Base-by-base conservation (phyloP, 1,284 basidiomycete genomes). In the Leccinum angustisporum region DNA sequence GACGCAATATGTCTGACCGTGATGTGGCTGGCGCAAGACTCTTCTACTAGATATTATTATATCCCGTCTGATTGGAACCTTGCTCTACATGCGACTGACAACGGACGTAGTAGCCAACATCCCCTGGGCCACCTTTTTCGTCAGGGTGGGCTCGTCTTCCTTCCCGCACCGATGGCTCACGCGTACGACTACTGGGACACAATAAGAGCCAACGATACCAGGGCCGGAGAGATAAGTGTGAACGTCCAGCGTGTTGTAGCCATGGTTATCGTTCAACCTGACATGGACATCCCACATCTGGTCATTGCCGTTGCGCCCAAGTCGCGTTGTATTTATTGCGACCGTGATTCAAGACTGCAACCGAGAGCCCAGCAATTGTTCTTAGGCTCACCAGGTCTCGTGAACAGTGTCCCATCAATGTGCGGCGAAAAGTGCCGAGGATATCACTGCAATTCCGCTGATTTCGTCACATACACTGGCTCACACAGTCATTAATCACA, bases 191-290 rank as follows among this genome's bases (percentile, higher is more conserved):
- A n/a, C 16, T 40, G 40, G n/a, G n/a, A 34, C n/a, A 43, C n/a
- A 18, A 43, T 43, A 18, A 16, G 36, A 38, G 7, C 36, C 36
- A 38, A 16, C 40, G n/a, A 43, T n/a, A 43, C 7, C 40, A 43
- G 40, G 40, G 40, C 4, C n/a, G n/a, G 40, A 43, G 40, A 43
- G 40, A 21, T 21, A 21, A 18, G 31, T 57, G 65, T 46, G 64
- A 63, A 51, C 18, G 18, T 30, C 50, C 16, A 46, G 5, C 21
- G 36, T 54, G 7, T 34, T 38, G 66, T 67, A 66, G 68, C 30
- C 66, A 67, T 67, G 66, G 66, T 69, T 67, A 67, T 67, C 65
- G 27, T 43, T 40, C 31, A 11, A 38, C 38, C 48, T 48, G 21
- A 21, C 21, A 21, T 21, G 21, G 59, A 53, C 53, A 18, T 27